A percentile compares a stretch with the other conserved stretches of the same genome.
Conservation (phyloP, 305 asterid genomes). For the Fraxinus latifolia region DNA sequence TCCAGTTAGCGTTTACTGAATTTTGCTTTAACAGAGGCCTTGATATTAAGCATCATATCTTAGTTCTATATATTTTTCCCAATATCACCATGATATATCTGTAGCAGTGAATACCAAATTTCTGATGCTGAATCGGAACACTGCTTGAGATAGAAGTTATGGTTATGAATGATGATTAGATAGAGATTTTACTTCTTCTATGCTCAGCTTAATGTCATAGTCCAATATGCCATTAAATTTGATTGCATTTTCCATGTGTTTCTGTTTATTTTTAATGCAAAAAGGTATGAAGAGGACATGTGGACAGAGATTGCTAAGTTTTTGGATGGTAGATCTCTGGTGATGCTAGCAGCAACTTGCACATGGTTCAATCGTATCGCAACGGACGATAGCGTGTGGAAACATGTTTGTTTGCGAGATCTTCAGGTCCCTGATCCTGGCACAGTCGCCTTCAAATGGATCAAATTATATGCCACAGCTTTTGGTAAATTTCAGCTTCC, state of each 20-base stretch:
- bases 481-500: slow-evolving; percentile 54
- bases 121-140: neutral
- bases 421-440: slow-evolving; percentile 87
- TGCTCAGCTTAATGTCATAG: slow-evolving; percentile 3
- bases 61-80: neutral
- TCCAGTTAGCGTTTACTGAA: neutral
- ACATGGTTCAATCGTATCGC: slow-evolving; percentile 71
- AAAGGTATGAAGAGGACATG: slow-evolving; percentile 79
- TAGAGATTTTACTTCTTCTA: neutral
- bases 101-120: neutral
- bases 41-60: neutral
- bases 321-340: slow-evolving; percentile 84
- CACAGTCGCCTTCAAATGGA: slow-evolving; percentile 63
- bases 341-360: slow-evolving; percentile 77
- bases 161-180: slow-evolving; percentile 1
- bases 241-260: slow-evolving; percentile 8
- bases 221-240: neutral
- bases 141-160: neutral
- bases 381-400: slow-evolving; percentile 80
- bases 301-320: slow-evolving; percentile 95
- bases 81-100: neutral
- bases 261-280: slow-evolving; percentile 14
- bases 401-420: slow-evolving; percentile 82
- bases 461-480: slow-evolving; percentile 70
- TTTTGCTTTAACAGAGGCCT: neutral